Percentiles rank a stretch among this genome's conserved stretches.
phyloP scores from a whole-genome alignment of 345 rosid genomes.

The Salix viminalis region DNA sequence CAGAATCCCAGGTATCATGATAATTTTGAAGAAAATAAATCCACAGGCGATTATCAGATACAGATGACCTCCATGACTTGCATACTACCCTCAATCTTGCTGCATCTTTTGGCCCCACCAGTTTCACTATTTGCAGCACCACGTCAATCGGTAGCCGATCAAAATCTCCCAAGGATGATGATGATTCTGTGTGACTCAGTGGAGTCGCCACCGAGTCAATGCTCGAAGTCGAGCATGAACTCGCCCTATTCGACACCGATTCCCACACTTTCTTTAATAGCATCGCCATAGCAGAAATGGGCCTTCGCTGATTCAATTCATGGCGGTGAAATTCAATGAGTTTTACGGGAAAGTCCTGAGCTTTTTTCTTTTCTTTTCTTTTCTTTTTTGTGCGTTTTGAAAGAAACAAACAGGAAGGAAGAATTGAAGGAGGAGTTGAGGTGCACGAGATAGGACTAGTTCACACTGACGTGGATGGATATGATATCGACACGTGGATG shows the following conservation, averaged over 20 bases:
- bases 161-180: conserved; percentile 49
- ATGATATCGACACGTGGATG: background rate
- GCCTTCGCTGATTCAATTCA: background rate
- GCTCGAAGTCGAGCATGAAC: conserved; percentile 1
- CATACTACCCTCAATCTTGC: conserved; percentile 42
- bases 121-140: conserved; percentile 47
- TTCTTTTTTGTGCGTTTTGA: background rate
- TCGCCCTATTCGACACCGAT: conserved; percentile 34
- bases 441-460: background rate
- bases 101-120: conserved; percentile 64
- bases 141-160: conserved; percentile 65
- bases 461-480: background rate
- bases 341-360: background rate
- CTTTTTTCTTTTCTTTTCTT: too few species aligned
- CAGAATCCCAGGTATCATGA: conserved; percentile 47
- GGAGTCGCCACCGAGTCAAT: background rate
- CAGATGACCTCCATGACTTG: conserved; percentile 48
- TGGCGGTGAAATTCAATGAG: background rate
- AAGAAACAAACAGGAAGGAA: background rate
- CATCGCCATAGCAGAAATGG: conserved; percentile 23
- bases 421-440: background rate
- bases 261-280: conserved; percentile 49
- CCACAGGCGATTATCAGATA: conserved; percentile 64
- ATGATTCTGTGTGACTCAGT: conserved; percentile 1
- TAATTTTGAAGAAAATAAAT: conserved; percentile 47